A percentile compares a stretch with the other conserved stretches of the same genome.
These are phyloP conservation scores for Knufia petricola DNA, from an alignment of 2,329 filamentous ascomycete genomes.

Conservation along the genomic window DNA sequence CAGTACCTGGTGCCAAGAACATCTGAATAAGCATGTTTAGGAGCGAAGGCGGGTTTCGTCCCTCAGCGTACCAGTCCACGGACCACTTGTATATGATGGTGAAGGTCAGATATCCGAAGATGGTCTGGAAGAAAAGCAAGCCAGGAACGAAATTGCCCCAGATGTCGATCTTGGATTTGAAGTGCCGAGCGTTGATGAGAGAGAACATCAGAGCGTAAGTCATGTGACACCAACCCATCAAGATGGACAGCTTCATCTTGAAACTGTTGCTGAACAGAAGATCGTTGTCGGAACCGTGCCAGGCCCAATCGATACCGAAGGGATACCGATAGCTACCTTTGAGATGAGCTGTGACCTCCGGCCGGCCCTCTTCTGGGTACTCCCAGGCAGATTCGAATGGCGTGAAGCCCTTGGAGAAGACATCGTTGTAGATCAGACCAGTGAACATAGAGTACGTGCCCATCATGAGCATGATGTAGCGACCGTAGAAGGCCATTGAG, in stretches of 20 bases:
- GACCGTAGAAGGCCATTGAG: slow-evolving; percentile 96
- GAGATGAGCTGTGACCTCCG: slow-evolving; percentile 57
- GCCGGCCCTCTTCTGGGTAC: slow-evolving; percentile 63
- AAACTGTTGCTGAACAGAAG: slow-evolving; percentile 95
- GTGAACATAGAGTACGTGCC: slow-evolving; percentile 94
- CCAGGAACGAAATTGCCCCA: slow-evolving; percentile 96
- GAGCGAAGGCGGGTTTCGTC: slow-evolving; percentile 66
- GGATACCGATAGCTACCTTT: slow-evolving; percentile 77
- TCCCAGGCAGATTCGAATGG: slow-evolving; percentile 86
- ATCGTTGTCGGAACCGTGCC: slow-evolving; percentile 93
- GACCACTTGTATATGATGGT: slow-evolving; percentile 97
- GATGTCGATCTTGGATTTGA: slow-evolving; percentile 89
- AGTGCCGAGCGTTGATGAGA: slow-evolving; percentile 87
- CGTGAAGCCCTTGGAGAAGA: slow-evolving; percentile 87
- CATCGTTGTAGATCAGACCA: slow-evolving; percentile 93
- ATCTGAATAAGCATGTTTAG: slow-evolving; percentile 99
- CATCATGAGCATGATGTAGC: slow-evolving; percentile 98
- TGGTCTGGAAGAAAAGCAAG: slow-evolving; percentile 99
- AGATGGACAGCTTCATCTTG: slow-evolving; percentile 99
- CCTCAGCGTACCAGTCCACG: slow-evolving; percentile 68
- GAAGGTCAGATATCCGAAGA: slow-evolving; percentile 91
- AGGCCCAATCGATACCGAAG: slow-evolving; percentile 90
- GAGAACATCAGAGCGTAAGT: slow-evolving; percentile 93
- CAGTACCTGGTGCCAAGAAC: slow-evolving; percentile 78
- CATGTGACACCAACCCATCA: slow-evolving; percentile 88